Evolutionary conservation across 768 basidiomycete species (phyloP), one percentile per base, ranked within the genome.

Genomic region (Mycena filopes): DNA sequence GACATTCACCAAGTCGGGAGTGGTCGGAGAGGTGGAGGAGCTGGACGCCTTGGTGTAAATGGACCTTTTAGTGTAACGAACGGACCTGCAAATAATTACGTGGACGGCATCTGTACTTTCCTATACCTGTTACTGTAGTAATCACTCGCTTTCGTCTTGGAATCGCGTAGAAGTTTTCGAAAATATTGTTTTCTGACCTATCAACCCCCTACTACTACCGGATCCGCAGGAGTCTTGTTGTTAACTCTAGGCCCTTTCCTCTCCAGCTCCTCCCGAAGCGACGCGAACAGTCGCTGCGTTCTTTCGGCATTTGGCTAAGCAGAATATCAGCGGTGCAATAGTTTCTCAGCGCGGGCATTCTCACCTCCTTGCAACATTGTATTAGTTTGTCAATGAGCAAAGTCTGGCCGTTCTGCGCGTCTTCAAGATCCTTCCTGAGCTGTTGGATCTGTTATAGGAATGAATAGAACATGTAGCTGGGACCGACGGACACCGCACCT

Each of bases 351-450:
- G n/a, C 18, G 8, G 26, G 38, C 56, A 20, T 29, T 20, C 89
- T 75, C 71, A 93, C 93, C 87, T 94, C 93, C 83, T 93, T 92
- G 82, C 92, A 95, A 71, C 92, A 95, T 25, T 89, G 83, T 69
- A 94, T 89, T 54, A 95, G 82, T 71, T 93, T 93, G 79, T 95
- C 93, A 64, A 95, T 89, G 63, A 95, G 83, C 79, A 89, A 84
- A 26, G 91, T 86, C 75, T 94, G 92, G 47, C 88, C 87, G 63
- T 87, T 88, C 74, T 92, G 91, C 23, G 88, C 86, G n/a, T 91
- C 89, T 69, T 94, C 92, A 60, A 95, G 80, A 55, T 94, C 90
- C 74, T 90, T 90, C 71, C 86, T 85, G 64, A 92, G 83, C 71
- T 89, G 87, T 65, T 84, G 85, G 68, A 81, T 87, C 91, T 95